phyloP scores from a whole-genome alignment of 2,329 filamentous ascomycete genomes.

The Colletotrichum somersetense region DNA sequence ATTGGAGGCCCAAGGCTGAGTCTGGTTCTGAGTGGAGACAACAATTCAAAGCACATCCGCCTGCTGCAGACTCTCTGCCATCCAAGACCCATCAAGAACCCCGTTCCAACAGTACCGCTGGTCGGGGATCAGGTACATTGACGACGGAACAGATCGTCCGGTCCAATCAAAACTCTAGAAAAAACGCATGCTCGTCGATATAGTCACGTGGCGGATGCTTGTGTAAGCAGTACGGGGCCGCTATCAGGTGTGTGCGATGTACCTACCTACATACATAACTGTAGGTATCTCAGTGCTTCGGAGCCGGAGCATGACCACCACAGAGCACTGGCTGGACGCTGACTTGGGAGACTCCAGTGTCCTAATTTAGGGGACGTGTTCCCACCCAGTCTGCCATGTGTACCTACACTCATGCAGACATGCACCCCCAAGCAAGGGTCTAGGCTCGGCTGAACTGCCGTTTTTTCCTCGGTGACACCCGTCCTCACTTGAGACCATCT shows the following conservation, averaged over 20 bases:
- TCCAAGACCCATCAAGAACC: conserved; percentile 13
- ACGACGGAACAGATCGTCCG: conserved; percentile 35
- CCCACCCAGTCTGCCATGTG: not conserved
- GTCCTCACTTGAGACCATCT: conserved; percentile 33
- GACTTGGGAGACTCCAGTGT: not conserved
- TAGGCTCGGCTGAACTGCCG: conserved; percentile 36
- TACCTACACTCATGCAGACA: not conserved
- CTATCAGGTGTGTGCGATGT: conserved; percentile 1
- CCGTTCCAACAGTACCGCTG: conserved; percentile 13
- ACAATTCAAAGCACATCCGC: not conserved
- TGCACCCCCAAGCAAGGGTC: conserved; percentile 10
- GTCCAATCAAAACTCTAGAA: conserved; percentile 24
- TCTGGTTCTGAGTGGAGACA: conserved; percentile 2
- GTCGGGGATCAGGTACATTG: conserved; percentile 35
- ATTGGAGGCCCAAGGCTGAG: conserved; percentile 9
- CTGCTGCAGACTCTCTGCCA: not conserved
- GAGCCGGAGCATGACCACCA: not conserved
- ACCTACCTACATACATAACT: not conserved
- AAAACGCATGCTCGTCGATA: not conserved
- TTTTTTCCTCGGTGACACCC: conserved; percentile 26
- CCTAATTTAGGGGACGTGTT: not conserved
- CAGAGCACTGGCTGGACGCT: not conserved
- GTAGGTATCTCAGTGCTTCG: not conserved
- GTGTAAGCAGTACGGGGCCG: not conserved
- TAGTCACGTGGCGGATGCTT: conserved; percentile 23